Percentiles rank a stretch among this genome's conserved stretches.
Conservation (phyloP, 805 yeast species). For the Candida dajiaensis region DNA sequence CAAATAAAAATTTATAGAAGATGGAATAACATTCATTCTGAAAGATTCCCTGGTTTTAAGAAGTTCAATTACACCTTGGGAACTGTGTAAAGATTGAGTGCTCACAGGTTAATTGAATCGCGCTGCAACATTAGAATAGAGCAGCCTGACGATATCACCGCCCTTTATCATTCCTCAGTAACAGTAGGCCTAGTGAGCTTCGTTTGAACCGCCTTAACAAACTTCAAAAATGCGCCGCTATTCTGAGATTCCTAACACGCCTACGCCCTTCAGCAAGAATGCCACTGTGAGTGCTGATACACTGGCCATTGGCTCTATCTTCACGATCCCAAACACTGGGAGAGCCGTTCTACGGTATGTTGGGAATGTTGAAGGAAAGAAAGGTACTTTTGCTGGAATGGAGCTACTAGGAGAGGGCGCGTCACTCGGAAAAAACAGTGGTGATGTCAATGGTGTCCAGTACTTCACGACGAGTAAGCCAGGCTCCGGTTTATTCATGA, state of each 20-base stretch:
- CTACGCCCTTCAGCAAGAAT: constrained; percentile 16
- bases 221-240: constrained; percentile 17
- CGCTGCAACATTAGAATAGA: neutral
- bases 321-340: constrained; percentile 61
- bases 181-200: neutral
- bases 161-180: too few species aligned
- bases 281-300: constrained; percentile 2
- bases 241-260: constrained; percentile 21
- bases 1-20: neutral
- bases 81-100: neutral
- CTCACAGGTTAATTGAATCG: neutral
- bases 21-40: neutral
- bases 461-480: constrained; percentile 65
- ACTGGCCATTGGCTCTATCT: constrained; percentile 14
- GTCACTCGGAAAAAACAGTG: constrained; percentile 74
- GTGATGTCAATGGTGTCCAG: constrained; percentile 64
- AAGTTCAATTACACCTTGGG: neutral
- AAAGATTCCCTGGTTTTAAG: neutral
- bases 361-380: constrained; percentile 68
- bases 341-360: constrained; percentile 61
- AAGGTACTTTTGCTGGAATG: constrained; percentile 80
- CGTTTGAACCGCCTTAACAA: neutral
- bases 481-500: constrained; percentile 71
- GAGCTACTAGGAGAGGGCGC: constrained; percentile 68
- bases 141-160: too few species aligned